A percentile compares a stretch with the other conserved stretches of the same genome.
phyloP scores from a whole-genome alignment of 345 rosid genomes.

The Citrus medica region DNA sequence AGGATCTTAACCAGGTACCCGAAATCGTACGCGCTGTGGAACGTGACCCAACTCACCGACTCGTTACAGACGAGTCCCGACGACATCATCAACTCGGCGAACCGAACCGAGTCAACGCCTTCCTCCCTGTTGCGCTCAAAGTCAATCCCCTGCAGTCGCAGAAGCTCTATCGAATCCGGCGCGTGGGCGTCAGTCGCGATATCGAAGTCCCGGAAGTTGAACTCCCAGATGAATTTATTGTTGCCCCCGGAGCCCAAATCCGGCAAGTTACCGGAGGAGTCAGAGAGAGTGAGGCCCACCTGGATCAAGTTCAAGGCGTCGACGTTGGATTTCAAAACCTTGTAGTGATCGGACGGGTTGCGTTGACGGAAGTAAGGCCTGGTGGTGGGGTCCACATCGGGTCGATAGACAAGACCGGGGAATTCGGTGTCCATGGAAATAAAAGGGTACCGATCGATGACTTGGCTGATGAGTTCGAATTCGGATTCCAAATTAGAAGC shows the following conservation, averaged over 20 bases:
- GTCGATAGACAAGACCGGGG: constrained; percentile 63
- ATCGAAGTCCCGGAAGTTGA: constrained; percentile 75
- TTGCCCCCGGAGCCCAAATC: constrained; percentile 34
- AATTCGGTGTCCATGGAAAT: constrained; percentile 94
- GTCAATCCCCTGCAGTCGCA: constrained; percentile 77
- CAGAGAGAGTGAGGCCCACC: constrained; percentile 73
- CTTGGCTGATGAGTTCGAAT: constrained; percentile 51
- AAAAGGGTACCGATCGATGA: constrained; percentile 54
- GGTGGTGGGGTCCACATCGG: constrained; percentile 13
- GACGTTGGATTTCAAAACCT: constrained; percentile 68
- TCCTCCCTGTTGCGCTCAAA: constrained; percentile 52
- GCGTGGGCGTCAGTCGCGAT: constrained; percentile 66
- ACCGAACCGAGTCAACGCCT: constrained; percentile 58
- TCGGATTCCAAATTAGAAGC: constrained; percentile 62
- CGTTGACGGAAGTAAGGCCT: constrained; percentile 20
- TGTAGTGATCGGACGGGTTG: constrained; percentile 57
- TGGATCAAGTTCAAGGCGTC: constrained; percentile 80
- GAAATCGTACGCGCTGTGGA: constrained; percentile 92
- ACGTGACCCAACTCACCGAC: constrained; percentile 86
- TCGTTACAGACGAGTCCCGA: constrained; percentile 77
- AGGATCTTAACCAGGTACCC: constrained; percentile 82
- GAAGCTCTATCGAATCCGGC: constrained; percentile 71
- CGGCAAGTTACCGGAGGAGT: constrained; percentile 56
- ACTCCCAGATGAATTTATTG: constrained; percentile 68
- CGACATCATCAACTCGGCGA: constrained; percentile 82